Evolutionary conservation across 495 filamentous ascomycete genomes (phyloP).

Genomic region (Barbatosphaeria neglecta): DNA sequence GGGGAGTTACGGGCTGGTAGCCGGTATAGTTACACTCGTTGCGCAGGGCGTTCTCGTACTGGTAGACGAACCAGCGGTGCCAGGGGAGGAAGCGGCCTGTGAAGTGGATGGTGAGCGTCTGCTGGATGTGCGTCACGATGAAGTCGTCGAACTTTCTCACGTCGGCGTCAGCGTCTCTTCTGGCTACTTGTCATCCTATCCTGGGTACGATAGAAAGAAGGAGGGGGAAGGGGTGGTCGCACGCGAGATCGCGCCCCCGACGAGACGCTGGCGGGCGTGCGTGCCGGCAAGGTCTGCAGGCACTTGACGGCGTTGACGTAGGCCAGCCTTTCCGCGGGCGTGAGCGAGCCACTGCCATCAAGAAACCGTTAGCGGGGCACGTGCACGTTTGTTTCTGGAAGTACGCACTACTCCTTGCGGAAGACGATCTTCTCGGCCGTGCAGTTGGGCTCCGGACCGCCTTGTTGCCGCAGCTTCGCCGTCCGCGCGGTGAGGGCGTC

Average conservation of each 20-base stretch:
- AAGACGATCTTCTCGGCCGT: slow-evolving; percentile 27
- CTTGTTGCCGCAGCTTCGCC: background rate
- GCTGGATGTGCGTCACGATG: slow-evolving; percentile 53
- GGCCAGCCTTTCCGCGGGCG: slow-evolving; percentile 31
- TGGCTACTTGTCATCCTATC: too few relatives aligned
- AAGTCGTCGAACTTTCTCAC: slow-evolving; percentile 51
- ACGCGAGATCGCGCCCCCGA: slow-evolving; percentile 25
- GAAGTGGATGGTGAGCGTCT: slow-evolving; percentile 50
- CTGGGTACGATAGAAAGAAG: slow-evolving; percentile 23
- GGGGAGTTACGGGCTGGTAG: slow-evolving; percentile 25
- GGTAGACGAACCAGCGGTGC: slow-evolving; percentile 56
- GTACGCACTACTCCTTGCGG: slow-evolving; percentile 32
- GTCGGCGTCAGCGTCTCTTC: slow-evolving; percentile 31
- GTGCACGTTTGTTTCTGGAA: background rate
- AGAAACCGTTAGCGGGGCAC: background rate
- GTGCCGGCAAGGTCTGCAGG: slow-evolving; percentile 39
- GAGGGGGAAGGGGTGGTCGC: background rate
- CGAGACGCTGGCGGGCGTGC: slow-evolving; percentile 22
- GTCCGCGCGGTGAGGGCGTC: background rate
- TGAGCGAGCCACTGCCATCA: slow-evolving; percentile 34
- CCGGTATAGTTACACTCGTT: slow-evolving; percentile 63
- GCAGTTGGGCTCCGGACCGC: slow-evolving; percentile 23
- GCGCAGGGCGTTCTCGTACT: slow-evolving; percentile 55
- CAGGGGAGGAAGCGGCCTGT: slow-evolving; percentile 57
- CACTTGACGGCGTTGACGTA: slow-evolving; percentile 58